A percentile compares a stretch with the other conserved stretches of the same genome.
phyloP scores from a whole-genome alignment of 805 yeast species.

The Phaffomyces opuntiae region DNA sequence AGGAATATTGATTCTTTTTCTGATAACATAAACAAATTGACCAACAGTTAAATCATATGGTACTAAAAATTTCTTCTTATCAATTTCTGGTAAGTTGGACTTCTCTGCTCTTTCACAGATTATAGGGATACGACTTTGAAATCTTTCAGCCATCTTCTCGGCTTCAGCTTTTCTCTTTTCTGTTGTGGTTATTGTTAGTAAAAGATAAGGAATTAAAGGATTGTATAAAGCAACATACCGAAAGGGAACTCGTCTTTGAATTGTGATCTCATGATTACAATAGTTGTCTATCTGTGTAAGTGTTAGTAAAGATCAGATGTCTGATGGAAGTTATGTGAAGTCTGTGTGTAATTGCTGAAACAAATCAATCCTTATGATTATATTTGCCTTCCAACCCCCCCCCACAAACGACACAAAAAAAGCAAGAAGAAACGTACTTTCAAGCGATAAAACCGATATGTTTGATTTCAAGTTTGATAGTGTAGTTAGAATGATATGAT shows the following conservation, averaged over 20 bases:
- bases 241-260: slow-evolving; percentile 94
- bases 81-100: slow-evolving; percentile 92
- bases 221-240: slow-evolving; percentile 45
- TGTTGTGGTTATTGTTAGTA: slow-evolving; percentile 5
- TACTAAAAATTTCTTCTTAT: slow-evolving; percentile 93
- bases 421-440: too few species aligned
- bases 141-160: slow-evolving; percentile 6
- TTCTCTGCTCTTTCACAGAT: slow-evolving; percentile 97
- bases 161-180: slow-evolving; percentile 8
- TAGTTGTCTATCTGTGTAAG: background rate
- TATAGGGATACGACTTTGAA: slow-evolving; percentile 80
- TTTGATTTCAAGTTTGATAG: too few species aligned
- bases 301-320: background rate
- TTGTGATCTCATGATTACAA: slow-evolving; percentile 67
- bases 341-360: too few species aligned
- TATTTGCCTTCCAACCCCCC: too few species aligned
- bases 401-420: too few species aligned
- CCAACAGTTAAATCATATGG: slow-evolving; percentile 97
- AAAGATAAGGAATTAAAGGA: background rate
- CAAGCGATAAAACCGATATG: too few species aligned
- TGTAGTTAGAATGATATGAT: too few species aligned
- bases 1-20: slow-evolving; percentile 92
- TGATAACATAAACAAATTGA: slow-evolving; percentile 94
- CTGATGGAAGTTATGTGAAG: too few species aligned
- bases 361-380: too few species aligned